Percentiles rank a stretch among this genome's conserved stretches.
phyloP scores from a whole-genome alignment of 164 flowering plant genomes.

The Buxus sempervirens region DNA sequence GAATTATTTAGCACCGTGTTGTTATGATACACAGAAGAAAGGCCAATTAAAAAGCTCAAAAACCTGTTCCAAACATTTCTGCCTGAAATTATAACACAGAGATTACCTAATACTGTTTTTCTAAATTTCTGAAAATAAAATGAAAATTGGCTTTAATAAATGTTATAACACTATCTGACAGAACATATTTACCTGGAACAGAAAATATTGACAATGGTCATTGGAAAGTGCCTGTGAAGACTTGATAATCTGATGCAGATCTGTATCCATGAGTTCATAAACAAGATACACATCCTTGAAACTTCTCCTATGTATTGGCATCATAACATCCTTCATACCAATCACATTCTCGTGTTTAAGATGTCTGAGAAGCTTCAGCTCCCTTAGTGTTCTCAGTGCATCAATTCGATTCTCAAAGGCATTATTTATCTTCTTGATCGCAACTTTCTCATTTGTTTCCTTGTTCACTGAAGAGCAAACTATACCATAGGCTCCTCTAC shows the following conservation, averaged over 20 bases:
- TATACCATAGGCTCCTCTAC: slow-evolving; percentile 91
- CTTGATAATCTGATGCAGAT: slow-evolving; percentile 88
- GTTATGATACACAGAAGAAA: no score
- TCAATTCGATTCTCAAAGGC: slow-evolving; percentile 82
- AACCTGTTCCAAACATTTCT: neutral
- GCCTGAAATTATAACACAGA: no score
- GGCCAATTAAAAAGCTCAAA: no score
- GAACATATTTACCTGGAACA: slow-evolving; percentile 65
- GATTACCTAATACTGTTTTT: no score
- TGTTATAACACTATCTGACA: neutral
- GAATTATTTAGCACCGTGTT: no score
- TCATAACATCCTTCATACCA: slow-evolving; percentile 83
- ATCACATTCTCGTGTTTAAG: slow-evolving; percentile 86
- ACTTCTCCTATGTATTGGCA: slow-evolving; percentile 64
- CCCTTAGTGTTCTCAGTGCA: slow-evolving; percentile 85
- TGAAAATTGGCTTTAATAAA: neutral
- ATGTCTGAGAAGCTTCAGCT: slow-evolving; percentile 79
- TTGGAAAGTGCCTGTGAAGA: slow-evolving; percentile 78
- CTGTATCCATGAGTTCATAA: slow-evolving; percentile 96
- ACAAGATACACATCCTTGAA: slow-evolving; percentile 92
- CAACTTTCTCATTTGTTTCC: slow-evolving; percentile 88
- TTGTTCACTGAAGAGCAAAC: slow-evolving; percentile 88
- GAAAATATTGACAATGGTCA: slow-evolving; percentile 89
- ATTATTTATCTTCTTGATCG: slow-evolving; percentile 86
- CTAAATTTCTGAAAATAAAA: neutral